phyloP scores from a whole-genome alignment of 2,329 filamentous ascomycete genomes.

The Ophiostoma montium region DNA sequence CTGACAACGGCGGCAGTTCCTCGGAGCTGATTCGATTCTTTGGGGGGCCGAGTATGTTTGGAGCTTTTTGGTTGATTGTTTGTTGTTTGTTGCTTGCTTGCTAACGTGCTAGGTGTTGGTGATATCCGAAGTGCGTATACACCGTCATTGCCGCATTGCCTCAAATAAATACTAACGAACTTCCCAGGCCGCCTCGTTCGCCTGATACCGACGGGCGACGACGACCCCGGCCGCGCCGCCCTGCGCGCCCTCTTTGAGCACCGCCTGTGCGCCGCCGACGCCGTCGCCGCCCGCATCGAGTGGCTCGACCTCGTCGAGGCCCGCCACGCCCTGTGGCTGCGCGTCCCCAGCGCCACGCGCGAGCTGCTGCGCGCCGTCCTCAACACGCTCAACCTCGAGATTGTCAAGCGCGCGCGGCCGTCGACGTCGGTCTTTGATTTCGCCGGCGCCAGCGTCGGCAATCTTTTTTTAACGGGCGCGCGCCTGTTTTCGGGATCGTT shows the following conservation, averaged over 20 bases:
- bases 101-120: conserved; percentile 32
- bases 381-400: conserved; percentile 63
- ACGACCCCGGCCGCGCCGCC: conserved; percentile 47
- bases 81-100: too few species aligned
- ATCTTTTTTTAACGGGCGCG: conserved; percentile 70
- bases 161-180: not conserved
- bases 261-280: conserved; percentile 48
- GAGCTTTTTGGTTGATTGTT: not conserved
- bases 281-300: conserved; percentile 51
- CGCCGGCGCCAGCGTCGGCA: conserved; percentile 60
- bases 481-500: conserved; percentile 85
- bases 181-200: conserved; percentile 67
- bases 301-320: conserved; percentile 87
- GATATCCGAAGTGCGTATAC: conserved; percentile 59
- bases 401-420: conserved; percentile 60
- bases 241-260: conserved; percentile 82
- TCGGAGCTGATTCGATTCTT: conserved; percentile 90
- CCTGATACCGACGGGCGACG: conserved; percentile 55
- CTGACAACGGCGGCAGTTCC: conserved; percentile 88
- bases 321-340: conserved; percentile 59
- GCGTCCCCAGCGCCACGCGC: conserved; percentile 55
- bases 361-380: conserved; percentile 67
- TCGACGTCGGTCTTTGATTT: conserved; percentile 60
- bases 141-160: not conserved
- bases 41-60: conserved; percentile 62